Conservation (phyloP, 2,329 filamentous ascomycete genomes). For the Pleurostoma richardsiae region DNA sequence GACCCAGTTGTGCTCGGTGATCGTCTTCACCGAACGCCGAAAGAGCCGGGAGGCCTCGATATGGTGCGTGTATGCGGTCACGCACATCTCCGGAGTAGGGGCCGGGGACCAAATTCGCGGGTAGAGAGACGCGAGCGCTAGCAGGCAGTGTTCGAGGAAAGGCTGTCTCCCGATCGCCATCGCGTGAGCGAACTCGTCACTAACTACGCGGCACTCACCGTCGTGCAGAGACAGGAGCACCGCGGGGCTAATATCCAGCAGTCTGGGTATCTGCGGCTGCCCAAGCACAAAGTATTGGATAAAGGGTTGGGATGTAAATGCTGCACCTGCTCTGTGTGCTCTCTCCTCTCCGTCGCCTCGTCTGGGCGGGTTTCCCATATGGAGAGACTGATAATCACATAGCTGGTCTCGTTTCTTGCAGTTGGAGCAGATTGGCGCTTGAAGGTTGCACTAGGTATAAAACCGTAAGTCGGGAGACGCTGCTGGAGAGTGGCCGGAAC, state of each 20-base stretch:
- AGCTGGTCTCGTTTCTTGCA: background rate
- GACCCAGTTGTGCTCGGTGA: background rate
- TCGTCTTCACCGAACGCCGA: background rate
- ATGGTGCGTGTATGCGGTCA: background rate
- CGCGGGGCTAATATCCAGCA: background rate
- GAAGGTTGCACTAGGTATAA: background rate
- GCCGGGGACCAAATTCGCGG: background rate
- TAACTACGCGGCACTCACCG: background rate
- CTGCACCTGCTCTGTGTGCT: too few species aligned
- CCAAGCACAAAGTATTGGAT: background rate
- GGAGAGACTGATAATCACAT: background rate
- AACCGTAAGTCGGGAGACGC: too few species aligned
- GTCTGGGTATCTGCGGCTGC: background rate
- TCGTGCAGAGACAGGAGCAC: background rate
- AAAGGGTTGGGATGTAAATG: background rate
- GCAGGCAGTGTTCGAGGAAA: background rate
- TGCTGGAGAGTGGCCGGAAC: too few species aligned
- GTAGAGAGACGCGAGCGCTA: background rate
- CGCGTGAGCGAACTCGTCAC: background rate
- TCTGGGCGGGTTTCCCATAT: background rate
- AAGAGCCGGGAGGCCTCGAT: background rate
- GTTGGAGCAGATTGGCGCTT: slow-evolving; percentile 1
- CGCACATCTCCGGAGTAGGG: background rate
- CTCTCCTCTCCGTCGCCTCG: too few species aligned
- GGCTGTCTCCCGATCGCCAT: background rate